These are phyloP conservation scores for Candida loeiensis DNA, from an alignment of 805 yeast genomes.

Conservation along the genomic window DNA sequence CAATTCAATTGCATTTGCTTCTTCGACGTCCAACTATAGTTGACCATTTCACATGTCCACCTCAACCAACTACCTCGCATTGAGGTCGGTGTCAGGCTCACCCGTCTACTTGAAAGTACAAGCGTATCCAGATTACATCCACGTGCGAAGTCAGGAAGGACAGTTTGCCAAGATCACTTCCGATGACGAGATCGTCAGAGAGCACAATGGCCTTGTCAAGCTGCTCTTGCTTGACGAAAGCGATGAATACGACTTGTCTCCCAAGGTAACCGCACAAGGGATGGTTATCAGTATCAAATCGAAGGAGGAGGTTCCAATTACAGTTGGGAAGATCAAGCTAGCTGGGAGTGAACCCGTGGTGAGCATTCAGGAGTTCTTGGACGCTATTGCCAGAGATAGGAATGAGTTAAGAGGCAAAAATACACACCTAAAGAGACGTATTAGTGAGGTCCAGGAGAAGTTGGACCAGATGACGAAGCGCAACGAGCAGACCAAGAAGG, in stretches of 20 bases:
- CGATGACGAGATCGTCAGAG: slow-evolving; percentile 10
- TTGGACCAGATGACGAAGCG: slow-evolving; percentile 12
- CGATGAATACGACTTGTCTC: slow-evolving; percentile 9
- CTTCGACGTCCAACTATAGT: too few species aligned
- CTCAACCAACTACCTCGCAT: neutral
- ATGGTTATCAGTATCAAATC: slow-evolving; percentile 17
- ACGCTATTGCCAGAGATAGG: slow-evolving; percentile 16
- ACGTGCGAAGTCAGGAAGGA: neutral
- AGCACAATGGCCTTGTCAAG: slow-evolving; percentile 19
- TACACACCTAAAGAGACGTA: neutral
- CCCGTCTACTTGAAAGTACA: neutral
- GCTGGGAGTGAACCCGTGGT: slow-evolving; percentile 13
- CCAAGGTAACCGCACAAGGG: slow-evolving; percentile 6
- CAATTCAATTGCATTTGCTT: too few species aligned
- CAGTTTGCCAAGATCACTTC: neutral
- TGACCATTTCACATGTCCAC: too few species aligned
- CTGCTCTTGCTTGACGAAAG: slow-evolving; percentile 17
- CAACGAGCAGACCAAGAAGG: slow-evolving; percentile 12
- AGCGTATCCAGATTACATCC: neutral
- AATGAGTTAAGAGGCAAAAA: slow-evolving; percentile 8
- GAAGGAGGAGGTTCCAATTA: slow-evolving; percentile 21
- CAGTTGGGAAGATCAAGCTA: slow-evolving; percentile 25
- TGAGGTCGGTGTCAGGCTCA: neutral
- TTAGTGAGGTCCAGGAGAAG: slow-evolving; percentile 4
- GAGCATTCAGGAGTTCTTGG: slow-evolving; percentile 16